These are phyloP conservation scores for Immersiporthe knoxdaviesiana DNA, from an alignment of 2,329 filamentous ascomycete genomes.

Conservation along the genomic window DNA sequence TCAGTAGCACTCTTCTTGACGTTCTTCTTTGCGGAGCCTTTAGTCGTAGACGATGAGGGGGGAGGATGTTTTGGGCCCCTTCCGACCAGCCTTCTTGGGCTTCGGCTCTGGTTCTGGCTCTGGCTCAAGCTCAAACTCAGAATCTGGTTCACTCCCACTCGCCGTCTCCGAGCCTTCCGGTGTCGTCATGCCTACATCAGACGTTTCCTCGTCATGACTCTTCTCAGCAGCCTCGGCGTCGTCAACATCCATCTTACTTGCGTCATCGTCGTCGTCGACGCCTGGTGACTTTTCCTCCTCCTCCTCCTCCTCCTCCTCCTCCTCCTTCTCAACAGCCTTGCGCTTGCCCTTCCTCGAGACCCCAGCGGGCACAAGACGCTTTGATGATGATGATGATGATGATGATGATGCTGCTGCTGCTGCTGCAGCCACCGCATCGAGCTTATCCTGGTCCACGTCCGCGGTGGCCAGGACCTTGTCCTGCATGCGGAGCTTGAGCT, in stretches of 20 bases:
- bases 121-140: background rate
- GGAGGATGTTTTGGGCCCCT: conserved; percentile 14
- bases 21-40: background rate
- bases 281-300: too few relatives aligned
- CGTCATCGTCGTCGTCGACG: conserved; percentile 9
- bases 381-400: background rate
- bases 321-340: conserved; percentile 20
- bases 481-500: conserved; percentile 76
- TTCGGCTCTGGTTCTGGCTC: conserved; percentile 1
- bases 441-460: conserved; percentile 35
- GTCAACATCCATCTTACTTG: conserved; percentile 26
- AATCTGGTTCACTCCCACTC: conserved; percentile 23
- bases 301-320: too few relatives aligned
- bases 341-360: conserved; percentile 27
- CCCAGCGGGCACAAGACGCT: conserved; percentile 2
- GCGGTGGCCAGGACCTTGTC: conserved; percentile 60
- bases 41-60: conserved; percentile 10
- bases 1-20: background rate
- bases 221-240: conserved; percentile 13
- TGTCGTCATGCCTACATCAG: conserved; percentile 21
- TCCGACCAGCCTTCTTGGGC: conserved; percentile 14
- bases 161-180: conserved; percentile 23
- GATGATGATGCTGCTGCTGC: background rate
- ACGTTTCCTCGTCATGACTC: conserved; percentile 10
- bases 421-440: conserved; percentile 6